Conservation (phyloP, 1,139 yeast species). For the Pichiaceae sp. region DNA sequence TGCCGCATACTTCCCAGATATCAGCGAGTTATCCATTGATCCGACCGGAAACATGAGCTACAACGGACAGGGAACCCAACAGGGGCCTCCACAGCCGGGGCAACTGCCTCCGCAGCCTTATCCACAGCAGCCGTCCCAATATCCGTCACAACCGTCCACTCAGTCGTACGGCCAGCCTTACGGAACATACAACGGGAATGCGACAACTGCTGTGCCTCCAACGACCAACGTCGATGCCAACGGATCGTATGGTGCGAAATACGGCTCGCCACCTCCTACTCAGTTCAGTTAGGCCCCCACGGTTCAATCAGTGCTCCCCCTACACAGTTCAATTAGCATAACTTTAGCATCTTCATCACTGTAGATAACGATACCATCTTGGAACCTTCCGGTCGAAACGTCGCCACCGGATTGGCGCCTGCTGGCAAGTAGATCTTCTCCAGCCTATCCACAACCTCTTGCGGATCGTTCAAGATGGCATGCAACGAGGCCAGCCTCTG, state of each 20-base stretch:
- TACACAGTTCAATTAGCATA: not conserved
- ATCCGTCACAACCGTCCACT: not conserved
- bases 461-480: conserved; percentile 11
- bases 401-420: conserved; percentile 5
- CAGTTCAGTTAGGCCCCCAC: not conserved
- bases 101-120: not conserved
- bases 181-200: no score
- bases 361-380: conserved; percentile 9
- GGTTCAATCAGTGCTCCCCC: not conserved
- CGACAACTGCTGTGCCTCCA: no score
- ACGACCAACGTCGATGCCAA: no score
- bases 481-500: not conserved
- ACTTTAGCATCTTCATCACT: not conserved
- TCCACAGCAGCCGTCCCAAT: not conserved
- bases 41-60: not conserved
- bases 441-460: conserved; percentile 9
- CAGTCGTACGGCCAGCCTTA: not conserved
- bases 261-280: no score
- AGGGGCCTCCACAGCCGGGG: not conserved
- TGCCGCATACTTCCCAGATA: not conserved
- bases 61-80: not conserved
- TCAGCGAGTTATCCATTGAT: not conserved
- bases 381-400: conserved; percentile 7
- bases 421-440: conserved; percentile 7
- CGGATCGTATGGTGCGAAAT: no score